These are phyloP conservation scores for Nelumbo lutea DNA, from an alignment of 164 flowering plant genomes.

Conservation along the genomic window DNA sequence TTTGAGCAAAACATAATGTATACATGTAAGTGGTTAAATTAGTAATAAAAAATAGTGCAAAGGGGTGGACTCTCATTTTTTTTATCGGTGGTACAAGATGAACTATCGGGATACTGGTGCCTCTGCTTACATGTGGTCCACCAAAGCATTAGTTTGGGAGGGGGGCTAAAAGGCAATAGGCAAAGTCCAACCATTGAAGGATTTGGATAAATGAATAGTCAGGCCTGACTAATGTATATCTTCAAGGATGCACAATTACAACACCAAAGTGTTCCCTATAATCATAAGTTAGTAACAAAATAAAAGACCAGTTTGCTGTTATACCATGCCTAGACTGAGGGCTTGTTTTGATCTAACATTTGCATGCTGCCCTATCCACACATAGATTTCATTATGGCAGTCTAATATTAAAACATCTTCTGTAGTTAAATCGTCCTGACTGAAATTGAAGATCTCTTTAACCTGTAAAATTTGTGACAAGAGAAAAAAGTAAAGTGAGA, in stretches of 20 bases:
- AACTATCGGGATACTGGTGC: not conserved
- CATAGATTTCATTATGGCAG: slow-evolving; percentile 56
- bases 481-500: not conserved
- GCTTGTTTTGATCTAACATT: slow-evolving; percentile 44
- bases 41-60: too few relatives aligned
- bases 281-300: not conserved
- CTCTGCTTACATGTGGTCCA: not conserved
- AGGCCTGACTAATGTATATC: not conserved
- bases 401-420: slow-evolving; percentile 74
- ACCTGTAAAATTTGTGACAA: slow-evolving; percentile 37
- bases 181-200: not conserved
- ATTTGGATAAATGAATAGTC: not conserved
- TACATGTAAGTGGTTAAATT: too few relatives aligned
- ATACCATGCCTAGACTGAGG: slow-evolving; percentile 50
- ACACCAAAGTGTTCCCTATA: not conserved
- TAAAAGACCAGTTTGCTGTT: not conserved
- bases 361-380: slow-evolving; percentile 67
- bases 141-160: not conserved
- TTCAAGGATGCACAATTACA: not conserved
- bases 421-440: slow-evolving; percentile 80
- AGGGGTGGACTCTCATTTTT: too few relatives aligned
- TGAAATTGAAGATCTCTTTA: slow-evolving; percentile 71
- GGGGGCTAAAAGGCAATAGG: too few relatives aligned
- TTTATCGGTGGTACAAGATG: too few relatives aligned
- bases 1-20: slow-evolving; percentile 8